Base-by-base conservation (phyloP, 495 filamentous ascomycete species). In the Niebla homalea region DNA sequence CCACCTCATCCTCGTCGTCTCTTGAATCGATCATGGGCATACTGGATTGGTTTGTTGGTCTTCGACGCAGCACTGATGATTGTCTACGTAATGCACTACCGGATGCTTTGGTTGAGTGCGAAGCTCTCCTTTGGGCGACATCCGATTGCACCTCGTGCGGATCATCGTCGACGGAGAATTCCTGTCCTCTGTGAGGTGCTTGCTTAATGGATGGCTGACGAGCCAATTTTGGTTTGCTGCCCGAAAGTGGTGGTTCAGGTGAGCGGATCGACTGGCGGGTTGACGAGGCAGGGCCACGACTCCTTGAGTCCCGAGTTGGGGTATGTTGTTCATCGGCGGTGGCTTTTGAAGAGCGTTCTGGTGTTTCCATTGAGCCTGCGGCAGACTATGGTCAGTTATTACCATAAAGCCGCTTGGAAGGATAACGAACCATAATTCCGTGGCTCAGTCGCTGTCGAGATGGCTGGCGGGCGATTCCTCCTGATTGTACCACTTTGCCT, bases 91-190 rank as follows among this genome's bases (percentile, higher is more conserved):
- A 38, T 23, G 66, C 32, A 43, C 47, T 35, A 23, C 57, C 57
- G 3, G 63, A 57, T 3, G 56, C 55, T 36, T 51, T 57, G 22
- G 50, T 58, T 20, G 56, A 52, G 18, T 47, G 20, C 18, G 57
- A 60, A 12, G 47, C 29, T 43, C 47, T 41, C 49, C 68, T 63
- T 35, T 65, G 55, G 10, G 63, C 65, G 40, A 68, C 60, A 45
- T 76, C 69, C 44, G 71, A 64, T 60, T 92, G 85, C 22, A 95
- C 80, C 64, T 99, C 92, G 70, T 77, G 72, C 20, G 82, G 74
- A 62, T 85, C 88, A 64, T 99, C 92, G 58, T 99, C 92, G 19
- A 87, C 89, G 8, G 89, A 95, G 64, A 96, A 99, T 54, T 87
- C 79, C 61, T 87, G 86, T 14, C 88, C 84, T 54, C 83, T 81